Percentiles rank a stretch among this genome's conserved stretches.
phyloP scores from a whole-genome alignment of 1,284 basidiomycete genomes.

The Paramarasmius palmivorus region DNA sequence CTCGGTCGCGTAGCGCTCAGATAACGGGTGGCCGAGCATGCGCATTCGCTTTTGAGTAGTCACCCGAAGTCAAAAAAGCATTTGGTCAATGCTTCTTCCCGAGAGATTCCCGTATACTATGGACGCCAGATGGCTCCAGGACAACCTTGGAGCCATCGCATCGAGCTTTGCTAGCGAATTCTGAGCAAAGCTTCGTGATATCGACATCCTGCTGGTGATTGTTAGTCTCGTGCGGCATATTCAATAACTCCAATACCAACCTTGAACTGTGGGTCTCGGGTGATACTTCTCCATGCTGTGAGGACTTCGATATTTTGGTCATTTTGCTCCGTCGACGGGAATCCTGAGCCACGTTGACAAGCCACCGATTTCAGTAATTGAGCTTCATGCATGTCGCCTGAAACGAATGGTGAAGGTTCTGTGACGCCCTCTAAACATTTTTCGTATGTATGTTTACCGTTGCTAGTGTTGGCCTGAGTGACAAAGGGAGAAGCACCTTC shows the following conservation, averaged over 20 bases:
- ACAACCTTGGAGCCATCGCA: conserved; percentile 82
- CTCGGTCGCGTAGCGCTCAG: too few relatives aligned
- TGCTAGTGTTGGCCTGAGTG: conserved; percentile 29
- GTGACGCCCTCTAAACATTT: conserved; percentile 19
- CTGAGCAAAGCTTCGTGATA: conserved; percentile 72
- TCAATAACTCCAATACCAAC: conserved; percentile 35
- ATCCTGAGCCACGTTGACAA: conserved; percentile 52
- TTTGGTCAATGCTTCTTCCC: background rate
- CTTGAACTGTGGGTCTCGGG: conserved; percentile 71
- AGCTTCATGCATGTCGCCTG: background rate
- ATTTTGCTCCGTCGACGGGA: conserved; percentile 68
- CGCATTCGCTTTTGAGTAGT: too few relatives aligned
- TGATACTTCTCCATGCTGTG: conserved; percentile 74
- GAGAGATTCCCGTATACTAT: conserved; percentile 62
- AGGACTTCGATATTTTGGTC: conserved; percentile 75
- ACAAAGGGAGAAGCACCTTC: conserved; percentile 53
- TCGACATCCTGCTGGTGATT: conserved; percentile 58
- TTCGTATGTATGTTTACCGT: conserved; percentile 23
- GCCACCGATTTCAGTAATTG: conserved; percentile 48
- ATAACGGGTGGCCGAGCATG: too few relatives aligned
- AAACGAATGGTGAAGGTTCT: conserved; percentile 21
- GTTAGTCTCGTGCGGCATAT: conserved; percentile 8
- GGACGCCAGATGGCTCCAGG: conserved; percentile 67
- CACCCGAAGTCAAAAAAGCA: too few relatives aligned
- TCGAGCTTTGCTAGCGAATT: conserved; percentile 76